Percentiles rank a stretch among this genome's conserved stretches.
phyloP scores from a whole-genome alignment of 2,329 filamentous ascomycete species.

The Fusarium oxysporum region DNA sequence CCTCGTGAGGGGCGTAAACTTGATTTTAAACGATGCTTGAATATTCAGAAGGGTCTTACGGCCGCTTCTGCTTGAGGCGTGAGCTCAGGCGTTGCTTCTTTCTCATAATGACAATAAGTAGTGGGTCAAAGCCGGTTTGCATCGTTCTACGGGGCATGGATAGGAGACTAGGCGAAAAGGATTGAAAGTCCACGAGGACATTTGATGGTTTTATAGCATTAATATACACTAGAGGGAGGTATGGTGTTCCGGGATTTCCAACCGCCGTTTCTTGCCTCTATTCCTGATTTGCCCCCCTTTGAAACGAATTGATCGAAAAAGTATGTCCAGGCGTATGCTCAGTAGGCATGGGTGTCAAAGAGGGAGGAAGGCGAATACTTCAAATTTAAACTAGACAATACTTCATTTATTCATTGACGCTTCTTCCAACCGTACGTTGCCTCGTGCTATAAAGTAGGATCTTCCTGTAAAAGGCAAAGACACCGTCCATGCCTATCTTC shows the following conservation, averaged over 20 bases:
- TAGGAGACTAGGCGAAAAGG: constrained; percentile 7
- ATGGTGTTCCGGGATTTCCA: neutral
- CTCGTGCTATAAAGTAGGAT: constrained; percentile 27
- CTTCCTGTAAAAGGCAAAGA: constrained; percentile 27
- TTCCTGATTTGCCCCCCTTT: neutral
- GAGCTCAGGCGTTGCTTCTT: neutral
- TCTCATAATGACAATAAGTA: neutral
- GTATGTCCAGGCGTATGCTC: neutral
- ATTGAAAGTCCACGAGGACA: constrained; percentile 7
- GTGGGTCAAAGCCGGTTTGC: neutral
- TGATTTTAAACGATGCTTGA: constrained; percentile 61
- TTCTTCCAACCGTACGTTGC: constrained; percentile 32
- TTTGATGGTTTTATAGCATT: neutral
- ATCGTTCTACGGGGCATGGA: neutral
- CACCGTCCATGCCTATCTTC: constrained; percentile 7
- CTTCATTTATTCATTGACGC: constrained; percentile 47
- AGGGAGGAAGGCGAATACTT: neutral
- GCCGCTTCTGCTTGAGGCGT: constrained; percentile 45
- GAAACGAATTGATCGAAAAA: neutral
- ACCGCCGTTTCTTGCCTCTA: neutral
- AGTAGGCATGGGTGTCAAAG: neutral
- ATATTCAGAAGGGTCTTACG: constrained; percentile 56
- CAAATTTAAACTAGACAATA: constrained; percentile 29
- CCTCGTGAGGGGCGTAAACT: constrained; percentile 64
- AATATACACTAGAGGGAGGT: neutral